These are phyloP conservation scores for Camellia japonica DNA, from an alignment of 148 eudicot genomes.

Conservation along the genomic window DNA sequence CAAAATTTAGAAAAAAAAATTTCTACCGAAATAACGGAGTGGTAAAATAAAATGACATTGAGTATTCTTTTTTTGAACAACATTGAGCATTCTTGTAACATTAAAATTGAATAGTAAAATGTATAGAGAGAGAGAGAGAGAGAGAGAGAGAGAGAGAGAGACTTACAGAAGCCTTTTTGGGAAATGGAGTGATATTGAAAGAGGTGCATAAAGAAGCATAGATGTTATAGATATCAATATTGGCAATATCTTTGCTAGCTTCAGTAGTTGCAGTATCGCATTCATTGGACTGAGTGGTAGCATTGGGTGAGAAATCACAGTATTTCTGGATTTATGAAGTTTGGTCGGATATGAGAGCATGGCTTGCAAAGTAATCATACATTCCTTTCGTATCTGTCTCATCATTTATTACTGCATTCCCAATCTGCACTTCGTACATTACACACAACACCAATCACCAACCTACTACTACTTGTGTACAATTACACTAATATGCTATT, in stretches of 20 bases:
- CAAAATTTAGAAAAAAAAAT: no score
- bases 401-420: constrained; percentile 73
- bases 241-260: constrained; percentile 21
- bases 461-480: no score
- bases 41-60: no score
- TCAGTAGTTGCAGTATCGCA: constrained; percentile 31
- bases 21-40: no score
- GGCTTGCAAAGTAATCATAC: constrained; percentile 61
- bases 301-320: constrained; percentile 48
- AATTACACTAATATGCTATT: no score
- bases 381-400: constrained; percentile 58
- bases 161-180: constrained; percentile 54
- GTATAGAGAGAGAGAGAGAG: no score
- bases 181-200: constrained; percentile 42
- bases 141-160: no score
- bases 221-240: constrained; percentile 60
- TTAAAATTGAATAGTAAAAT: no score
- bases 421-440: constrained; percentile 49
- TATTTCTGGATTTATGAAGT: constrained; percentile 22
- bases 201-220: constrained; percentile 60
- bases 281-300: constrained; percentile 3
- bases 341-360: constrained; percentile 61
- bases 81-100: no score
- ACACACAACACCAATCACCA: not conserved
- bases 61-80: no score